Percentiles rank a stretch among this genome's conserved stretches.
These are phyloP conservation scores for Annona cherimola DNA, from an alignment of 164 flowering plant genomes.

Conservation along the genomic window DNA sequence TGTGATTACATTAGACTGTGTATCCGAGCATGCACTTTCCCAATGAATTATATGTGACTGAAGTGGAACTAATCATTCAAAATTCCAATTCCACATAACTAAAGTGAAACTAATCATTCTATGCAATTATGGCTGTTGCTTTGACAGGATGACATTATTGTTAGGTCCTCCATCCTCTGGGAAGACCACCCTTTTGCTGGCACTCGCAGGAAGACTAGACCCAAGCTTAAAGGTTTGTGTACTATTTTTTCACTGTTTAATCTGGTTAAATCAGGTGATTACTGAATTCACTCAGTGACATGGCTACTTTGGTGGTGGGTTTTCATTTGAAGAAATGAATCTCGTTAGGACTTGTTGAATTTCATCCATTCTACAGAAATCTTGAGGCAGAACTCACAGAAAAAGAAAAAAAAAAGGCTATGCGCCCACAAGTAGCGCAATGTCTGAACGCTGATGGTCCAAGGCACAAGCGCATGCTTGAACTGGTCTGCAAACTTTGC, in stretches of 20 bases:
- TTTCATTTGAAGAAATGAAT: background rate
- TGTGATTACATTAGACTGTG: background rate
- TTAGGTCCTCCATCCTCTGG: conserved; percentile 97
- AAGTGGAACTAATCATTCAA: background rate
- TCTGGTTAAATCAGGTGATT: background rate
- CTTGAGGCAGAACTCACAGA: background rate
- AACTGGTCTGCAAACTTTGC: background rate
- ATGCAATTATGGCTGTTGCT: background rate
- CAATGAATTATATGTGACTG: background rate
- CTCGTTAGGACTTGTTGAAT: background rate
- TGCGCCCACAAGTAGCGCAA: background rate
- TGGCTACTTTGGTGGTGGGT: background rate
- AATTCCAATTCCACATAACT: background rate
- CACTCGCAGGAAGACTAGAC: conserved; percentile 84
- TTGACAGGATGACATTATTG: conserved; percentile 71
- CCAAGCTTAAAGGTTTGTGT: conserved; percentile 52
- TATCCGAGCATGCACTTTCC: background rate
- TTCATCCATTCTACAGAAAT: background rate
- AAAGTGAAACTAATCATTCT: background rate
- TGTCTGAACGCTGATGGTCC: background rate
- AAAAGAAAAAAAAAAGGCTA: too few relatives aligned
- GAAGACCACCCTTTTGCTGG: conserved; percentile 80
- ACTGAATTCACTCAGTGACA: background rate
- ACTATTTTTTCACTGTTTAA: too few relatives aligned
- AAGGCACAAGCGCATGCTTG: background rate